Conservation (phyloP, 768 basidiomycete species). For the Tulasnella sp. region DNA sequence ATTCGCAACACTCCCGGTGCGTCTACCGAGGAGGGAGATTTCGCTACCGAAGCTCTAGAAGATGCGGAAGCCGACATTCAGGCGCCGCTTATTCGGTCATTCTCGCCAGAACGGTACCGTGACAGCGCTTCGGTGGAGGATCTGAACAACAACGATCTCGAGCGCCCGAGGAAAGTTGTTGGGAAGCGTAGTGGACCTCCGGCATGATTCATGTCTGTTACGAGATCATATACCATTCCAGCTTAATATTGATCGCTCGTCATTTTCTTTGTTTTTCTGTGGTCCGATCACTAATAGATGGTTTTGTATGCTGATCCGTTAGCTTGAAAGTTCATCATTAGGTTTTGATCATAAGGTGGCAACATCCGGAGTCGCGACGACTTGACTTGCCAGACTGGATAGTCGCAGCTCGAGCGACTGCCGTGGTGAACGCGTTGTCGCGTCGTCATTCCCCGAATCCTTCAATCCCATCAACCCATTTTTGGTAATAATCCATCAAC, state of each 20-base stretch:
- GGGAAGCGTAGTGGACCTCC: too few species aligned
- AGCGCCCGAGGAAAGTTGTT: neutral
- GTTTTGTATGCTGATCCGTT: neutral
- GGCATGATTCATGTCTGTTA: too few species aligned
- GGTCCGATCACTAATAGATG: conserved; percentile 4
- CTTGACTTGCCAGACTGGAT: conserved; percentile 30
- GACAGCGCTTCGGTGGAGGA: neutral
- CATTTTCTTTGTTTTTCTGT: conserved; percentile 10
- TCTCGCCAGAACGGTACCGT: too few species aligned
- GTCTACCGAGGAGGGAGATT: conserved; percentile 39
- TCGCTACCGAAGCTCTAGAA: conserved; percentile 50
- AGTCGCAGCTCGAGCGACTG: conserved; percentile 73
- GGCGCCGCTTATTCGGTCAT: conserved; percentile 7
- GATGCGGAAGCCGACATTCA: conserved; percentile 30
- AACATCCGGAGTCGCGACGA: neutral
- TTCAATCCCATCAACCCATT: conserved; percentile 83
- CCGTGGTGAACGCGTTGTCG: conserved; percentile 77
- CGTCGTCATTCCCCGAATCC: conserved; percentile 76
- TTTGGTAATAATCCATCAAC: neutral
- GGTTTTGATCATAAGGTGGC: too few species aligned
- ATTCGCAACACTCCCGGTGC: conserved; percentile 44
- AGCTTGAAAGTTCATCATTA: neutral
- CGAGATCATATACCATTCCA: too few species aligned
- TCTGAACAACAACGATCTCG: neutral
- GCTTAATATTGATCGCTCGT: too few species aligned